These are phyloP conservation scores for Podospora didyma DNA, from an alignment of 495 filamentous ascomycete genomes.

Conservation along the genomic window DNA sequence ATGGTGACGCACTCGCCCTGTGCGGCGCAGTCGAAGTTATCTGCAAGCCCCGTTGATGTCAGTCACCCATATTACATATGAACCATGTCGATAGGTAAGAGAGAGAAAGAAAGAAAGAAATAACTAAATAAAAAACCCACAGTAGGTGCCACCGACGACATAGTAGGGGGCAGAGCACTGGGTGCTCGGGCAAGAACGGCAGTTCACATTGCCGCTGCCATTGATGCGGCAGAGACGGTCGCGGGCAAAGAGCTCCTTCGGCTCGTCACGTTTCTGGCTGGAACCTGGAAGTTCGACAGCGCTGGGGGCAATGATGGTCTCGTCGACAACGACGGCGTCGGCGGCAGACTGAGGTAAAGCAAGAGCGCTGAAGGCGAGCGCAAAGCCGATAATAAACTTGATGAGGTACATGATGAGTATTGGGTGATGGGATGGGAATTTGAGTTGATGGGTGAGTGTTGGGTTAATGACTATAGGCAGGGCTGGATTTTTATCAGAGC, in stretches of 20 bases:
- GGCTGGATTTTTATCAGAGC: no score
- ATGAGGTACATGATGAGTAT: not conserved
- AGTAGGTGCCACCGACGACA: not conserved
- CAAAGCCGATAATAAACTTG: not conserved
- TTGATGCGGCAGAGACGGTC: not conserved
- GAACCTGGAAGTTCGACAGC: not conserved
- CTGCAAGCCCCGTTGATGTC: no score
- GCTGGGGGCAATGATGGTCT: not conserved
- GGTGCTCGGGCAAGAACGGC: not conserved
- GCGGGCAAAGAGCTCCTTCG: not conserved
- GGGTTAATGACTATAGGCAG: no score
- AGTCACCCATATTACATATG: no score
- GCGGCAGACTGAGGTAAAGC: not conserved
- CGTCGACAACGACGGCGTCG: not conserved
- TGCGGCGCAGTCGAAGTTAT: not conserved
- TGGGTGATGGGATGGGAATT: not conserved
- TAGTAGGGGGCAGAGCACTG: not conserved
- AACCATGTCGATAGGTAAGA: no score
- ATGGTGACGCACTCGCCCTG: not conserved
- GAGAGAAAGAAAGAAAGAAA: not conserved
- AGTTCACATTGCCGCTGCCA: not conserved
- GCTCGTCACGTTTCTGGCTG: not conserved
- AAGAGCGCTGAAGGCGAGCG: not conserved
- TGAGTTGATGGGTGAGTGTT: no score
- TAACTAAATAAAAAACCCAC: not conserved